phyloP scores from a whole-genome alignment of 139 green algal genomes.

The Chlorella sorokiniana region DNA sequence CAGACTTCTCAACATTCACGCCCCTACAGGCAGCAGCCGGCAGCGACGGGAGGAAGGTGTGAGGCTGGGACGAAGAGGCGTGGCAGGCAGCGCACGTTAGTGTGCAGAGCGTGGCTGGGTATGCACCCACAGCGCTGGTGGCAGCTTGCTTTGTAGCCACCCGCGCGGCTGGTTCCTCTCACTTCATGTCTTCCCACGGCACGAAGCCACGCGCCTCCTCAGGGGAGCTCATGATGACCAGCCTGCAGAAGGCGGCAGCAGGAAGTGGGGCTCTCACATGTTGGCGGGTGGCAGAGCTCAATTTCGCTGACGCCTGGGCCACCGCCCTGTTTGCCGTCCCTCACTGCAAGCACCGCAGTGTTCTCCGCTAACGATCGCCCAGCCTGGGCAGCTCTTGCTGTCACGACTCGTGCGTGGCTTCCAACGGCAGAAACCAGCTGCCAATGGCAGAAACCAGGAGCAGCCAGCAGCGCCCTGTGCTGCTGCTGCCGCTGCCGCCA shows the following conservation, averaged over 20 bases:
- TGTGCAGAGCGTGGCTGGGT: neutral
- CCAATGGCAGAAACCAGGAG: neutral
- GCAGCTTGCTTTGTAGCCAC: neutral
- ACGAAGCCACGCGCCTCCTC: constrained; percentile 18
- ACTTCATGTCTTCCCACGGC: constrained; percentile 25
- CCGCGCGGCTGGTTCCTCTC: neutral
- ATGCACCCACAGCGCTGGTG: neutral
- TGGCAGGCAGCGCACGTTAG: neutral
- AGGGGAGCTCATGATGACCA: constrained; percentile 11
- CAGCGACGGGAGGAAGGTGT: too few species aligned
- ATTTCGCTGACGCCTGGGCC: neutral
- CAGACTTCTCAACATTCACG: neutral
- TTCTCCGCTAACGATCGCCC: too few species aligned
- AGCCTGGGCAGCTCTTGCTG: too few species aligned
- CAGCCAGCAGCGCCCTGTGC: neutral
- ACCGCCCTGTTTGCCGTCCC: neutral
- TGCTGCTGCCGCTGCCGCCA: neutral
- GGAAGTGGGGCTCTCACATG: neutral
- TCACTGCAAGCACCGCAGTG: too few species aligned
- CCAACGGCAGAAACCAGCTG: too few species aligned
- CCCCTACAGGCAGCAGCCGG: neutral
- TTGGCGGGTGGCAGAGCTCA: neutral
- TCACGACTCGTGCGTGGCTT: too few species aligned
- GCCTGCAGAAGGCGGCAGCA: neutral
- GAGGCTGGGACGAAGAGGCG: too few species aligned